Percentiles rank a stretch among this genome's conserved stretches.
phyloP scores from a whole-genome alignment of 805 yeast species.

The Cyberlindnera euphorbiiphila region DNA sequence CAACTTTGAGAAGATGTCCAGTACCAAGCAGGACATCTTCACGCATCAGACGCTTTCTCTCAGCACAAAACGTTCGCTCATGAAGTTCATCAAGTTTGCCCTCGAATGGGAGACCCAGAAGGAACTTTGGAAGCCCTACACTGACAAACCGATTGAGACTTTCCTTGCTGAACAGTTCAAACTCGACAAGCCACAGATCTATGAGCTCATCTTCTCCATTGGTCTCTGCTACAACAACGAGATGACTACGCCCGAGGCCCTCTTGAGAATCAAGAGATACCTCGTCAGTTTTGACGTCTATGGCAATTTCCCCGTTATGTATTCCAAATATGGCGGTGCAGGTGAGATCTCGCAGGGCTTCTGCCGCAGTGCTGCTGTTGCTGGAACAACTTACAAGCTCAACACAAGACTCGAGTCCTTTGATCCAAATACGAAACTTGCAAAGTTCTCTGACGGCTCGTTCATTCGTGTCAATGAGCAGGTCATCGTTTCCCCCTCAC shows the following conservation, averaged over 20 bases:
- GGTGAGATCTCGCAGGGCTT: conserved; percentile 96
- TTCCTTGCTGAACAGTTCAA: conserved; percentile 66
- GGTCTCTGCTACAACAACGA: conserved; percentile 67
- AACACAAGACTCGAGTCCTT: conserved; percentile 61
- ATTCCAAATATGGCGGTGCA: conserved; percentile 91
- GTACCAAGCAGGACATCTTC: conserved; percentile 89
- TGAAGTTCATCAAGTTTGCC: conserved; percentile 90
- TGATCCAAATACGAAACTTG: conserved; percentile 65
- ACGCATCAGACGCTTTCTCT: conserved; percentile 78
- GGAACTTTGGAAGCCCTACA: conserved; percentile 53
- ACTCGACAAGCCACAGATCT: conserved; percentile 67
- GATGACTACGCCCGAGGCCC: conserved; percentile 67
- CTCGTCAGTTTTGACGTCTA: conserved; percentile 83
- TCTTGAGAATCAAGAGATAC: conserved; percentile 79
- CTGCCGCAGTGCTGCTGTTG: conserved; percentile 97
- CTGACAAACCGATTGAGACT: conserved; percentile 49
- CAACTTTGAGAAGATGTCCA: conserved; percentile 78
- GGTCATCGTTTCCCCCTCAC: conserved; percentile 73
- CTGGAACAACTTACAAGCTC: conserved; percentile 89
- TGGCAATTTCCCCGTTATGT: conserved; percentile 90
- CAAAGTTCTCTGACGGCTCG: conserved; percentile 72
- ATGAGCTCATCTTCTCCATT: conserved; percentile 80
- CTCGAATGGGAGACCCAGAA: conserved; percentile 61
- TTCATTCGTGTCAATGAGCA: conserved; percentile 73
- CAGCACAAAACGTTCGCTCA: conserved; percentile 73